Evolutionary conservation across 371 early-diverging fungal genomes (phyloP).

Genomic region (Mucor sp.): DNA sequence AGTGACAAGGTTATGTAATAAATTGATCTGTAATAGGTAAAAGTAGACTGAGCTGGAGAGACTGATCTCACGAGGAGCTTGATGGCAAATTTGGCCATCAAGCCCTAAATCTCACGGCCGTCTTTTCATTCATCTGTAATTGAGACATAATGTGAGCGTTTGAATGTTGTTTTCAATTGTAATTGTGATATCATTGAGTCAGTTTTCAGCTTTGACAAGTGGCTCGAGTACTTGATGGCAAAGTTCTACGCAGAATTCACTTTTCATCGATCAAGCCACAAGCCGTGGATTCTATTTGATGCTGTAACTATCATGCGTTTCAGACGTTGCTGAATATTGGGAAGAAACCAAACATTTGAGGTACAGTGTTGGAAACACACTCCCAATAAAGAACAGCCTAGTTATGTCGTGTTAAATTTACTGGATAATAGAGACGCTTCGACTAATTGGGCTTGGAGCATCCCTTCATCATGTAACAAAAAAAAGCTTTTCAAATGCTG

Average conservation of each 20-base stretch:
- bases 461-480: too few relatives aligned
- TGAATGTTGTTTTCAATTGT: not conserved
- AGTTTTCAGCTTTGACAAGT: not conserved
- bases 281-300: not conserved
- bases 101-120: not conserved
- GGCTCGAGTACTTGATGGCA: not conserved
- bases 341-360: too few relatives aligned
- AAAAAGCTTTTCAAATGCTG: too few relatives aligned
- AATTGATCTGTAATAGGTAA: not conserved
- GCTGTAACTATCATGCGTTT: not conserved
- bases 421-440: not conserved
- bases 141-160: not conserved
- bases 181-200: not conserved
- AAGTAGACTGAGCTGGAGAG: too few relatives aligned
- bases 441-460: not conserved
- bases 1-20: not conserved
- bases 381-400: too few relatives aligned
- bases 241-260: not conserved
- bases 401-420: not conserved
- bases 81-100: not conserved
- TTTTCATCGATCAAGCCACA: not conserved
- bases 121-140: not conserved
- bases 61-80: too few relatives aligned
- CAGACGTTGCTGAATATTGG: not conserved
- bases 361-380: too few relatives aligned